Conservation (phyloP, 495 filamentous ascomycete genomes). For the Xylaria longipes region DNA sequence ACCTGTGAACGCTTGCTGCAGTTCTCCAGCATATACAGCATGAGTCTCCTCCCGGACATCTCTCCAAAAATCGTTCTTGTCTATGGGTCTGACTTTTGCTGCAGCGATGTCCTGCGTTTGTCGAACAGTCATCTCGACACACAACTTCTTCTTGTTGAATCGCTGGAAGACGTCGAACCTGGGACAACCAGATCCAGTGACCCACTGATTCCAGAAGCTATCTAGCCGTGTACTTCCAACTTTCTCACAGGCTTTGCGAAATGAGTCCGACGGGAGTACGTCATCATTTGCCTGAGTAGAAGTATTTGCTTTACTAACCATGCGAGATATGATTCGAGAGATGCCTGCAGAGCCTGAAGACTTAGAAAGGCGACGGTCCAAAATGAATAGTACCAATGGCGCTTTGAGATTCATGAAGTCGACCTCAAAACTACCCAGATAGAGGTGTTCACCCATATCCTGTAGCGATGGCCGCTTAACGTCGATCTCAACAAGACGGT, state of each 20-base stretch:
- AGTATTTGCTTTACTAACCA: conserved; percentile 81
- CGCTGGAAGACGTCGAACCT: conserved; percentile 80
- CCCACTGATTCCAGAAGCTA: conserved; percentile 91
- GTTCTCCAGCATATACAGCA: conserved; percentile 69
- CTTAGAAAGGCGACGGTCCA: conserved; percentile 89
- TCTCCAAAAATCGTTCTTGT: conserved; percentile 76
- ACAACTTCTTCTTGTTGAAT: conserved; percentile 98
- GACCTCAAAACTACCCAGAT: conserved; percentile 79
- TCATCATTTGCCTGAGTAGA: conserved; percentile 72
- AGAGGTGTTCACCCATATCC: conserved; percentile 76
- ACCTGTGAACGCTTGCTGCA: conserved; percentile 84
- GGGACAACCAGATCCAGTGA: conserved; percentile 86
- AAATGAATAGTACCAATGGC: conserved; percentile 87
- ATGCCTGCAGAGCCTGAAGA: conserved; percentile 82
- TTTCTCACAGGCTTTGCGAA: conserved; percentile 84
- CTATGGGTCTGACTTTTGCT: conserved; percentile 46
- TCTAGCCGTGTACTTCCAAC: conserved; percentile 84
- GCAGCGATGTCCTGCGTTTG: conserved; percentile 68
- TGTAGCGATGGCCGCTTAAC: conserved; percentile 81
- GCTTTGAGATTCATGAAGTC: conserved; percentile 94
- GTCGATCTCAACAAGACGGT: conserved; percentile 82
- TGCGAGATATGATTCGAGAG: conserved; percentile 78
- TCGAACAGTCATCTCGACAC: conserved; percentile 88
- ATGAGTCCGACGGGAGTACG: conserved; percentile 72
- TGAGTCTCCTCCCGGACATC: conserved; percentile 80